Conservation (phyloP, 176 grass and related monocot genomes). For the Lolium multiflorum region DNA sequence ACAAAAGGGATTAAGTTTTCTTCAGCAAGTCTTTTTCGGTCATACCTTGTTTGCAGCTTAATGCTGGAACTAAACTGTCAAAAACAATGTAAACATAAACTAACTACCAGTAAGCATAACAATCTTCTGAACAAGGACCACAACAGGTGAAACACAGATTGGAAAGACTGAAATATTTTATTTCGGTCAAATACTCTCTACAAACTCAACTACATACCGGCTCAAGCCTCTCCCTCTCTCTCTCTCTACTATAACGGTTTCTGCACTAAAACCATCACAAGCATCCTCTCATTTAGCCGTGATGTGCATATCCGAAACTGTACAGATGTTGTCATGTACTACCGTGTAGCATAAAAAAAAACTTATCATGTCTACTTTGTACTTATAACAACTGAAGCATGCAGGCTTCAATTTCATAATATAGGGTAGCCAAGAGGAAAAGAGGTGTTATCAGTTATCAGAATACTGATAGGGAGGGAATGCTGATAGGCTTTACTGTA, state of each 20-base stretch:
- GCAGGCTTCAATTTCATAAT: conserved; percentile 17
- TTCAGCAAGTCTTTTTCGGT: neutral
- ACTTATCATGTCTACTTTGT: neutral
- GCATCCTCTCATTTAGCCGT: neutral
- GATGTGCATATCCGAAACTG: conserved; percentile 4
- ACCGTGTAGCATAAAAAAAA: neutral
- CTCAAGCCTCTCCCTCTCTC: no score
- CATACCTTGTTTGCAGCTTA: neutral
- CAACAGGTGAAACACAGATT: neutral
- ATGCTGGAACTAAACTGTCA: neutral
- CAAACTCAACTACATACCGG: no score
- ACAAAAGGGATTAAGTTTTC: neutral
- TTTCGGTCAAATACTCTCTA: neutral
- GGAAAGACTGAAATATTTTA: neutral
- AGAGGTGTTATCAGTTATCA: neutral
- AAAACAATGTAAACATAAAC: conserved; percentile 3
- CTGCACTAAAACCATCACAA: neutral
- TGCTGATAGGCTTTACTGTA: conserved; percentile 2
- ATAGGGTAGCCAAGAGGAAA: conserved; percentile 9
- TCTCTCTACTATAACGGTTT: neutral
- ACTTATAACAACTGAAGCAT: conserved; percentile 3
- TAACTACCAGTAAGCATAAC: neutral
- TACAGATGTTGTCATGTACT: neutral
- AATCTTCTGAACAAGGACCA: conserved; percentile 21
- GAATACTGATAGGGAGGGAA: neutral